These are phyloP conservation scores for Podaxis mareebaensis DNA, from an alignment of 768 basidiomycete genomes.

Conservation along the genomic window DNA sequence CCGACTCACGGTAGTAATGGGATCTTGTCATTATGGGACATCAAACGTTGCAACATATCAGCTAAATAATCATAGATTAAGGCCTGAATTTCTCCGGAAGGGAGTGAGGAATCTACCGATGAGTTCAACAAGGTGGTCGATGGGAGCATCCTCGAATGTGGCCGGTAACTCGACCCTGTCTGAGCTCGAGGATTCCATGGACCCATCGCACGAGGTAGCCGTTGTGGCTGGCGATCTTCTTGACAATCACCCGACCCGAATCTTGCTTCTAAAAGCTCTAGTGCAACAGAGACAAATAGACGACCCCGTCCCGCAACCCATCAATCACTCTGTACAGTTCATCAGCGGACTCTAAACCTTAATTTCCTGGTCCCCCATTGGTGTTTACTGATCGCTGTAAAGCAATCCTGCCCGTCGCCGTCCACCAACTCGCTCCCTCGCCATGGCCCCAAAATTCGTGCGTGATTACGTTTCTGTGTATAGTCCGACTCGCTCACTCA, in stretches of 20 bases:
- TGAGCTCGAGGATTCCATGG: slow-evolving; percentile 69
- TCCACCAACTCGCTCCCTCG: slow-evolving; percentile 20
- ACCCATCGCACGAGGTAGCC: slow-evolving; percentile 69
- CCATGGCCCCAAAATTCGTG: slow-evolving; percentile 30
- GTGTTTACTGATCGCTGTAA: slow-evolving; percentile 9
- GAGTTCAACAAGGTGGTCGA: slow-evolving; percentile 83
- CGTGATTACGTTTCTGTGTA: neutral
- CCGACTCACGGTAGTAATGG: slow-evolving; percentile 76
- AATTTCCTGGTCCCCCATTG: slow-evolving; percentile 28
- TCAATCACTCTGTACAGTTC: slow-evolving; percentile 58
- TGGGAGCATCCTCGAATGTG: slow-evolving; percentile 80
- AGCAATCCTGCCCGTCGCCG: slow-evolving; percentile 13
- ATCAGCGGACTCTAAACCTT: slow-evolving; percentile 55
- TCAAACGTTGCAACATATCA: slow-evolving; percentile 95
- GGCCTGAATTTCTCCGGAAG: neutral
- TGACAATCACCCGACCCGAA: neutral
- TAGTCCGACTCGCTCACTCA: slow-evolving; percentile 15
- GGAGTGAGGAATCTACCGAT: slow-evolving; percentile 59
- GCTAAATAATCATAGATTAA: slow-evolving; percentile 47
- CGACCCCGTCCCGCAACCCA: neutral
- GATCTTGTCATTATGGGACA: slow-evolving; percentile 95
- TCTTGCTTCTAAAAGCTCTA: slow-evolving; percentile 19
- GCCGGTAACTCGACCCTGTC: slow-evolving; percentile 79
- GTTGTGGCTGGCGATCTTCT: slow-evolving; percentile 25
- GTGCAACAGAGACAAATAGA: slow-evolving; percentile 40